phyloP scores from a whole-genome alignment of 176 grass and related monocot genomes.

The Cenchrus fungigraminus region DNA sequence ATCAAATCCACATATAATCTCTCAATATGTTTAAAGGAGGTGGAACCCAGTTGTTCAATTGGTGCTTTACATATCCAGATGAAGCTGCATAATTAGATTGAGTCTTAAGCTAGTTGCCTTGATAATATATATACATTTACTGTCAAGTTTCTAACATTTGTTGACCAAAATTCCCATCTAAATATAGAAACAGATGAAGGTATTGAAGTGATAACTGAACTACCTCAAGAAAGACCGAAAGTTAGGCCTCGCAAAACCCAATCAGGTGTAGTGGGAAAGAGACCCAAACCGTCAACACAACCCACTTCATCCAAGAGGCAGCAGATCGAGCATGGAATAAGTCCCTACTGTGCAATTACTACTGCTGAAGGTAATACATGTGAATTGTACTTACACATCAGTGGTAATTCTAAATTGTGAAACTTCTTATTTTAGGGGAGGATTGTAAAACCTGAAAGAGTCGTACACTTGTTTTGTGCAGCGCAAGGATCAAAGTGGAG shows the following conservation, averaged over 20 bases:
- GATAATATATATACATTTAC: not conserved
- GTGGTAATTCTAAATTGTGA: not conserved
- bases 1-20: not conserved
- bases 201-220: conserved; percentile 64
- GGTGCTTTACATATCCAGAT: conserved; percentile 7
- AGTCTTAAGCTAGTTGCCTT: conserved; percentile 9
- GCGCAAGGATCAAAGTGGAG: conserved; percentile 64
- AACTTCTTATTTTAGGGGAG: not conserved
- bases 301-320: conserved; percentile 50
- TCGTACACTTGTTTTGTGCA: not conserved
- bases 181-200: conserved; percentile 18
- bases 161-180: not conserved
- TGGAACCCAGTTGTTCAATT: conserved; percentile 18
- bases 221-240: conserved; percentile 53
- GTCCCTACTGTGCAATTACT: conserved; percentile 17
- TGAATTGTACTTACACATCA: conserved; percentile 26
- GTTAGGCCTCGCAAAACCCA: conserved; percentile 33
- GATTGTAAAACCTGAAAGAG: not conserved
- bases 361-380: conserved; percentile 42
- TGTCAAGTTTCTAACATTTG: conserved; percentile 5
- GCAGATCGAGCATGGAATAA: conserved; percentile 44
- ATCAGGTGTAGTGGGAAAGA: conserved; percentile 27
- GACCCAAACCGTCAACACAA: conserved; percentile 26
- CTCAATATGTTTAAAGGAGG: conserved; percentile 12
- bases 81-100: not conserved